Base-by-base conservation (phyloP, 192 early-diverging fungal species). In the Umbelopsis vinacea region DNA sequence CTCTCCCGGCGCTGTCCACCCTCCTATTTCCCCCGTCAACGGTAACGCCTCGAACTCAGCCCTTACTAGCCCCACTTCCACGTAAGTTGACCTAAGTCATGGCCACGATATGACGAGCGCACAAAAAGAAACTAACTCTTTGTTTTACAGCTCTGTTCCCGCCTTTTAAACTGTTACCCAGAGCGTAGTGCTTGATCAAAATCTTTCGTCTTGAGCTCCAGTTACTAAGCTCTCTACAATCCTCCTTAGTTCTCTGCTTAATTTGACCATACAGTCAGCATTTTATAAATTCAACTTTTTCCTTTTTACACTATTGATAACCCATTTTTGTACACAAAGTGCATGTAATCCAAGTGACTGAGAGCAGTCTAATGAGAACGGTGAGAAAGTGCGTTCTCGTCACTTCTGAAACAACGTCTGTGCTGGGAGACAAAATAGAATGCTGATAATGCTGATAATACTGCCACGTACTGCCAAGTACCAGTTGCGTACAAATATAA, bases 1-100 rank as follows among this genome's bases (percentile, higher is more conserved):
- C 52, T 46, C 52, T 63, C 79, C 72, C 35, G 46, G 66, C 19
- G 66, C 72, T 23, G 55, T 55, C 48, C 15, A 50, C 17, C 19
- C 48, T n/a, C 48, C 48, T 8, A 60, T 52, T 45, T 21, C 66
- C 24, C 60, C 71, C 8, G 38, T 67, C n/a, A 55, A 68, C 22
- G 45, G 43, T 37, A 75, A 68, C 21, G 43, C 43, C 4, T 46
- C 35, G 10, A 48, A 22, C 55, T 40, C 69, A 4, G 46, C 69
- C 21, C 67, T 76, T 69, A 63, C 60, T 6, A 71, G 69, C 23
- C 69, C 74, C 14, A 46, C 68, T 47, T 54, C 66, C 46, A 68
- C 71, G 75, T 75, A 66, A 68, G 48, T 57, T 43, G 11, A 43
- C 2, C 24, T 10, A 17, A 11, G 21, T 46, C 19, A 23, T 24